Evolutionary conservation across 768 basidiomycete species (phyloP), one percentile per base, ranked within the genome.

Genomic region (Tylopilus balloui): DNA sequence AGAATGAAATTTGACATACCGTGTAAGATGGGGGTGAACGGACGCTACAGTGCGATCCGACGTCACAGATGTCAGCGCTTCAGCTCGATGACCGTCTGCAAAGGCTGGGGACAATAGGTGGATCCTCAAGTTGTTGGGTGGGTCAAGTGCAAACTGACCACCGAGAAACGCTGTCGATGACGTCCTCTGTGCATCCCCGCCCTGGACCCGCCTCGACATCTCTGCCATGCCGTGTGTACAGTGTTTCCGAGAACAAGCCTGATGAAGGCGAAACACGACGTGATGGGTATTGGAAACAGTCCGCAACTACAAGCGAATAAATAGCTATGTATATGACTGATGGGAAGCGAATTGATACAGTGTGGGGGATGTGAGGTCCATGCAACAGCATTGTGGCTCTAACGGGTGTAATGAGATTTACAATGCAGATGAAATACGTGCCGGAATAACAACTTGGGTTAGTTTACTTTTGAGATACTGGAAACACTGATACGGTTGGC

Each of bases 381-480:
- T 67, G 65, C 48, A 47, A 50, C n/a, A n/a, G n/a, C n/a, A n/a
- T n/a, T n/a, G n/a, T 66, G 53, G 55, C 51, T 67, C 57, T 68
- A 64, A 39, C 47, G 44, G 53, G 41, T 65, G 56, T 61, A 56
- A 57, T 48, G 51, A 56, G 50, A 55, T 64, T 60, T 64, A 67
- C 48, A 49, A 61, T 60, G 61, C 58, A 49, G 44, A 57, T 55
- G 48, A 53, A 36, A 53, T 45, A 47, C 49, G 46, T 42, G 51
- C 42, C 39, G 19, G 54, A 51, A 47, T 54, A 55, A n/a, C n/a
- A n/a, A 52, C 34, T 31, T 23, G 45, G 40, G 48, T 46, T 69
- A 76, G 53, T 68, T 64, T 57, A 78, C 75, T 70, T 72, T 76
- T 56, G 72, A 71, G 39, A 78, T 66, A 17, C 69, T 72, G 45